Evolutionary conservation across 768 basidiomycete genomes (phyloP).

Genomic region (Rhodosporidiobolus sp.): DNA sequence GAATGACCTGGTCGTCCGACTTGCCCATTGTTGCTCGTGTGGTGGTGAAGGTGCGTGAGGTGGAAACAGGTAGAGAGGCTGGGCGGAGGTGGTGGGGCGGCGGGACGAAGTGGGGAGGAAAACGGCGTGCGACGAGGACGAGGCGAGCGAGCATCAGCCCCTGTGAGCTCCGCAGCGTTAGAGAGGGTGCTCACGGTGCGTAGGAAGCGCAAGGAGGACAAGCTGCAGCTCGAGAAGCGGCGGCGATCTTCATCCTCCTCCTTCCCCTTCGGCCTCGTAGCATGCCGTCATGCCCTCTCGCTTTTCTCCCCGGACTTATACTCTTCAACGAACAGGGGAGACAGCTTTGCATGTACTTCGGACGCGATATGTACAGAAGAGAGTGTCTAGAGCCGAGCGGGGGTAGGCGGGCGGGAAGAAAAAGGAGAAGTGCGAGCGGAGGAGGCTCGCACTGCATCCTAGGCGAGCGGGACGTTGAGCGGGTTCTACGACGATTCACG

Average conservation of each 20-base stretch:
- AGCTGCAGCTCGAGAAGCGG: no score
- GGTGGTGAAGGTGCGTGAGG: background rate
- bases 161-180: background rate
- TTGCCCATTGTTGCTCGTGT: conserved; percentile 45
- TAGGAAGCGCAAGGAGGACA: background rate
- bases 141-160: no score
- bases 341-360: no score
- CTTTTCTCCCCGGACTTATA: no score
- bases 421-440: background rate
- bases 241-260: no score
- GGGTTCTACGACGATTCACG: no score
- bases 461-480: conserved; percentile 31
- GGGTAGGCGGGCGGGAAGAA: no score
- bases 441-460: background rate
- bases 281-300: no score
- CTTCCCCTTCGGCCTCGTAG: no score
- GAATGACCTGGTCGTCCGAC: conserved; percentile 48
- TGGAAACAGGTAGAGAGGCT: background rate
- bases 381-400: no score
- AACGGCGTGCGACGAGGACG: background rate
- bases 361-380: background rate
- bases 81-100: background rate
- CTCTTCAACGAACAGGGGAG: no score
- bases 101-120: background rate
- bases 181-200: background rate